phyloP scores from a whole-genome alignment of 2,329 filamentous ascomycete genomes.

The Cordyceps tenuipes region DNA sequence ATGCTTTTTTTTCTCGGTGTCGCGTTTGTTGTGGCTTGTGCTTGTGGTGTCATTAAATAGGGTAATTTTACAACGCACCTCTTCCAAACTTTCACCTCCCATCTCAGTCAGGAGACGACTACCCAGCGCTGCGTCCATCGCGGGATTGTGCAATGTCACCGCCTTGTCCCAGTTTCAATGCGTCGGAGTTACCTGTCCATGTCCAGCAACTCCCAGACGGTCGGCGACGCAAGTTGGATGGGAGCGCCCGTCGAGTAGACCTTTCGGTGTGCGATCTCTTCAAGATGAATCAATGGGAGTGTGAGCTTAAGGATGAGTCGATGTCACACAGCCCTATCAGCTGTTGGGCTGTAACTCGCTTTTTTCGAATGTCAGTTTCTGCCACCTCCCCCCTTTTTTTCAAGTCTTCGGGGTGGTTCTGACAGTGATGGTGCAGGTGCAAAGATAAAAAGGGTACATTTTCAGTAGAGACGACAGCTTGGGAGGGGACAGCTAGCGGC shows the following conservation, averaged over 20 bases:
- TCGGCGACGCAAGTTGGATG: conserved; percentile 43
- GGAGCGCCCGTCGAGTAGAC: conserved; percentile 33
- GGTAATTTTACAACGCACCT: conserved; percentile 36
- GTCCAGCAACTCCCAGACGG: conserved; percentile 41
- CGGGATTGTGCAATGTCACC: conserved; percentile 44
- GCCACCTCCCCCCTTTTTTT: background rate
- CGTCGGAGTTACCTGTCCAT: conserved; percentile 39
- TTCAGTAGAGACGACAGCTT: conserved; percentile 55
- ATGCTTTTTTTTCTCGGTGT: background rate
- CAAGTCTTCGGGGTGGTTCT: conserved; percentile 4
- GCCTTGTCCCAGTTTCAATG: conserved; percentile 47
- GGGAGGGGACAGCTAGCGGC: conserved; percentile 36
- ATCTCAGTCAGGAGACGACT: conserved; percentile 44
- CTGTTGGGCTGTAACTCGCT: conserved; percentile 50
- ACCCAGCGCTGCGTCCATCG: conserved; percentile 37
- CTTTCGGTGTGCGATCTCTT: conserved; percentile 48
- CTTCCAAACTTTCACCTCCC: conserved; percentile 49
- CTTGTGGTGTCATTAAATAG: background rate
- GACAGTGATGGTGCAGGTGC: conserved; percentile 36
- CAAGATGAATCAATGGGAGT: conserved; percentile 53
- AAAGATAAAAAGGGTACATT: conserved; percentile 49
- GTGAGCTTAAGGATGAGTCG: conserved; percentile 42
- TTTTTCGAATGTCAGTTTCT: conserved; percentile 49
- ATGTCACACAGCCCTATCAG: conserved; percentile 37
- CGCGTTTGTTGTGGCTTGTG: background rate